Base-by-base conservation (phyloP, 202 grass and related monocot genomes). In the Cymbopogon flexuosus region DNA sequence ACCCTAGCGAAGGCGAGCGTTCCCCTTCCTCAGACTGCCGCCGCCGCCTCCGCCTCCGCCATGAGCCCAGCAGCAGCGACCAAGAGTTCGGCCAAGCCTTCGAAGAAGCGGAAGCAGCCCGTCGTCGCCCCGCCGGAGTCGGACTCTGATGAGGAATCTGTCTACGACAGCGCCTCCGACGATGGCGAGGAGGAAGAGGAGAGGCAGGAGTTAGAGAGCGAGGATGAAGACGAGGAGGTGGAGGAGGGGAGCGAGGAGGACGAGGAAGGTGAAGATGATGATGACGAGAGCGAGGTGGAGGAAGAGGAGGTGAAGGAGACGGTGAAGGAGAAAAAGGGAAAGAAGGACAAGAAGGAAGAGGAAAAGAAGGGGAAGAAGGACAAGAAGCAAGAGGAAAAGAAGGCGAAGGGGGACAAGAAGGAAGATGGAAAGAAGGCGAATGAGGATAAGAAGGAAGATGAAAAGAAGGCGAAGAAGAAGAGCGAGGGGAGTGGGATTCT, bases 401-500 rank as follows among this genome's bases (percentile, higher is more conserved):
- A 21, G 36, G 4, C 5, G 18, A 5, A 15, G 31, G 13, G 36
- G 3, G 6, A 73, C 31, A 4, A 33, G 31, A 33, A 33, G 4
- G 31, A 33, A 33, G 31, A 33, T 3, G 31, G 4, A 5, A 54
- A 42, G 64, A 72, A 63, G 11, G 27, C 18, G 30, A 6, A 18
- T 40, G 10, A 70, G 24, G n/a, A 30, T 8, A 37, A 16, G 36
- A 4, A 11, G 9, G 12, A 11, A 33, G 13, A 62, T 0, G 6
- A 73, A 49, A 51, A 76, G 37, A 68, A 75, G 37, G 39, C 36
- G 37, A 77, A 88, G 66, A 85, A 87, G 34, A 88, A 87, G 4
- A 83, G 61, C 49, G 84, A 69, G 21, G 84, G 82, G 42, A 83
- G 73, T 1, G 84, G 95, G 6, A 98, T 98, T 61, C 88, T 98